Percentiles rank a stretch among this genome's conserved stretches.
Evolutionary conservation across 345 rosid genomes (phyloP).

Genomic region (Salix viminalis): DNA sequence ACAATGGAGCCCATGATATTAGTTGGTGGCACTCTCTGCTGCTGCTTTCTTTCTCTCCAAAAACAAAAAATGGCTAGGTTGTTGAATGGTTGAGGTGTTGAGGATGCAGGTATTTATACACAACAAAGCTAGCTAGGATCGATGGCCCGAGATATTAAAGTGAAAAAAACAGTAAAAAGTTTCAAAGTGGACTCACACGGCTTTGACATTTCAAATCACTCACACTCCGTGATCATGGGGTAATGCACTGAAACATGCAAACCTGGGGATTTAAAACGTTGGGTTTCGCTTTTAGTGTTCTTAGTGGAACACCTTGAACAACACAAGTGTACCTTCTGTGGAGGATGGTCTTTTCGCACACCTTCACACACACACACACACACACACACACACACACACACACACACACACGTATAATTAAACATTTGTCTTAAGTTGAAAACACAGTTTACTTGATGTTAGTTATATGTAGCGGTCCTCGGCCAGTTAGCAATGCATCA

Average conservation of each 20-base stretch:
- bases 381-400: too few relatives aligned
- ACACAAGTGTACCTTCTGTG: conserved; percentile 18
- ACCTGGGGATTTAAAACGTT: background rate
- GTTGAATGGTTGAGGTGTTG: background rate
- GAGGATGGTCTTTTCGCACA: conserved; percentile 25
- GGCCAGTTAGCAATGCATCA: too few relatives aligned
- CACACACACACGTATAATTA: too few relatives aligned
- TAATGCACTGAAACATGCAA: conserved; percentile 10
- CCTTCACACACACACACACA: too few relatives aligned
- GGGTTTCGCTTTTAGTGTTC: background rate
- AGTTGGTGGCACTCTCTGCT: too few relatives aligned
- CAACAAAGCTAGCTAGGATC: background rate
- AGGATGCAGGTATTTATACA: conserved; percentile 16
- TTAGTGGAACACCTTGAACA: conserved; percentile 50
- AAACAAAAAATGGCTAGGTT: background rate
- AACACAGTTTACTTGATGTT: too few relatives aligned
- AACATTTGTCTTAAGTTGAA: too few relatives aligned
- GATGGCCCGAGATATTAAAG: background rate
- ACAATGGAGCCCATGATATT: conserved; percentile 37
- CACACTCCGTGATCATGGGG: background rate
- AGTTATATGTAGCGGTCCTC: too few relatives aligned
- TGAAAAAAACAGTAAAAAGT: background rate
- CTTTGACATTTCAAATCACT: conserved; percentile 14
- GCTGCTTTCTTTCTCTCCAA: background rate
- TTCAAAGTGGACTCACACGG: conserved; percentile 1